Base-by-base conservation (phyloP, 2,329 filamentous ascomycete species). In the Dothideomycetes sp. region DNA sequence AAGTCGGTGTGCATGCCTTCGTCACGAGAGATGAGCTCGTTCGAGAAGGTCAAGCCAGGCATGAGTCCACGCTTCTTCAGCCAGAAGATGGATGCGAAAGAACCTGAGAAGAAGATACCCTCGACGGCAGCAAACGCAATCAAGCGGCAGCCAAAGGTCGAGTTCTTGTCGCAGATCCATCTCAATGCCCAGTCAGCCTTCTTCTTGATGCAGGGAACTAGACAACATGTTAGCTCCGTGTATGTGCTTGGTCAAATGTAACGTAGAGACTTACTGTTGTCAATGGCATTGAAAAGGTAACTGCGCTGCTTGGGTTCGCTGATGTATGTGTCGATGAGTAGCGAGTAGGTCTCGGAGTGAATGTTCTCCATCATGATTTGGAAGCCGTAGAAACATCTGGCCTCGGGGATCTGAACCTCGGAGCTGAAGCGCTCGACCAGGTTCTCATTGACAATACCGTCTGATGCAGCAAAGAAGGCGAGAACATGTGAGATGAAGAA, bases 361-460 rank as follows among this genome's bases (percentile, higher is more conserved):
- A 98, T 94, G 71, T 98, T 98, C 76, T 98, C 91, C 85, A 98
- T 96, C 91, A 98, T 98, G 72, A 96, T 96, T 73, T 98, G 91
- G 78, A 98, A 98, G 50, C 91, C 91, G 66, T 98, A 98, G 76
- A 98, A 98, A 80, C 91, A 98, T 58, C 91, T 87, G 50, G 91
- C 91, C 70, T 98, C 91, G 9, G 91, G 89, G 45, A 96, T 80
- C 70, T 98, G 91, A 20, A 98, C 89, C 68, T 98, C 91, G 51
- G 78, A 81, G 58, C 85, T 94, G 79, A 98, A 98, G 49, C 91
- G 85, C 77, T 96, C 88, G 46, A 98, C 80, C 17, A 98, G 75
- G 74, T 98, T 98, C 77, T 98, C 91, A 63, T 98, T 98, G 73
- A 98, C 91, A 52, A 98, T 98, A 60, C 91, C 91, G 59, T 98